Percentiles rank a stretch among this genome's conserved stretches.
These are phyloP conservation scores for Dimargaris xerosporica DNA, from an alignment of 192 early-diverging fungal species.

Conservation along the genomic window DNA sequence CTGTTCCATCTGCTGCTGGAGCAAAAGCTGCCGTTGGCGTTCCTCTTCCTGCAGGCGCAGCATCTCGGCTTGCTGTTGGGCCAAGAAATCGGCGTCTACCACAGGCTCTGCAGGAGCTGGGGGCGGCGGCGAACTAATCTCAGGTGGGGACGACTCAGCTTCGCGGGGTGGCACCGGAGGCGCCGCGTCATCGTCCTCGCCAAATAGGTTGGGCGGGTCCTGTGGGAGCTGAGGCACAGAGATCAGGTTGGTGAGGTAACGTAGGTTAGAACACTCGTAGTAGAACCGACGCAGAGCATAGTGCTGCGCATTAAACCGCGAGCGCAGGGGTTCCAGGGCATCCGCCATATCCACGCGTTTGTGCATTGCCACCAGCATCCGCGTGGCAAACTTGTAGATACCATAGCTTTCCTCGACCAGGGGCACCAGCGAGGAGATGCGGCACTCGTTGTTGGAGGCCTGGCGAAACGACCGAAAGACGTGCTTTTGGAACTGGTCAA, in stretches of 20 bases:
- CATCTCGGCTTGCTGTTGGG: conserved; percentile 36
- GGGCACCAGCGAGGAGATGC: conserved; percentile 90
- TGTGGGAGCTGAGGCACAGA: conserved; percentile 69
- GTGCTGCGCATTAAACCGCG: conserved; percentile 74
- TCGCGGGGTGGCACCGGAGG: conserved; percentile 43
- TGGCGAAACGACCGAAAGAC: conserved; percentile 73
- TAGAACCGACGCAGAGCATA: conserved; percentile 82
- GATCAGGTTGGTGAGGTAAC: conserved; percentile 88
- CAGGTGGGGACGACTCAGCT: conserved; percentile 25
- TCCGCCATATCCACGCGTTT: conserved; percentile 40
- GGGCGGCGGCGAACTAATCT: conserved; percentile 24
- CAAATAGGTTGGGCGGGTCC: conserved; percentile 71
- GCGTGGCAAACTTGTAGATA: conserved; percentile 90
- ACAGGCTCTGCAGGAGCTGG: conserved; percentile 36
- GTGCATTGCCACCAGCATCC: conserved; percentile 95
- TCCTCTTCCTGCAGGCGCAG: conserved; percentile 49
- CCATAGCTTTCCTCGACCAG: conserved; percentile 89
- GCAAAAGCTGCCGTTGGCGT: conserved; percentile 36
- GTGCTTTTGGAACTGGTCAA: conserved; percentile 80
- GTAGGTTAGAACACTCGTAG: conserved; percentile 71
- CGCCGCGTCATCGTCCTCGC: conserved; percentile 36
- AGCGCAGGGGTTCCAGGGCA: conserved; percentile 73
- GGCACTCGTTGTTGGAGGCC: conserved; percentile 81
- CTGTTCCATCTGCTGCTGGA: conserved; percentile 45
- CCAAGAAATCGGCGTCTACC: conserved; percentile 45